Percentiles rank a stretch among this genome's conserved stretches.
phyloP scores from a whole-genome alignment of 495 filamentous ascomycete genomes.

The Tuber borchii region DNA sequence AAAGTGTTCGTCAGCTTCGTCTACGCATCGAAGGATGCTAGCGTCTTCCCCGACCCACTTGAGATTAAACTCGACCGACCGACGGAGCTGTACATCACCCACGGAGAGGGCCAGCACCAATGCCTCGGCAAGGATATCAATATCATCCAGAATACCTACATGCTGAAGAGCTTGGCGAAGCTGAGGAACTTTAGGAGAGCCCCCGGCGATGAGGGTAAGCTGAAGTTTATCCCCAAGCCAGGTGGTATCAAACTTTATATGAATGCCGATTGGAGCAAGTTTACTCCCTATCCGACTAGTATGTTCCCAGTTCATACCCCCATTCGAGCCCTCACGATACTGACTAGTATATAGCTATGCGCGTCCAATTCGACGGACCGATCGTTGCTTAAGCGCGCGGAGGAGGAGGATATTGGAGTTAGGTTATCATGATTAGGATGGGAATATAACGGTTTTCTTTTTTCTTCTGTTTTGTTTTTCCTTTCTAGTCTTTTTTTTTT shows the following conservation, averaged over 20 bases:
- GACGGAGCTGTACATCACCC: constrained; percentile 24
- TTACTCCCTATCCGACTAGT: constrained; percentile 34
- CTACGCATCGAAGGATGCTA: constrained; percentile 13
- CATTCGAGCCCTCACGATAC: not conserved
- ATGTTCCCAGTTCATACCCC: constrained; percentile 4
- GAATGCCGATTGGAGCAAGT: constrained; percentile 30
- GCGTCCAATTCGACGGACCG: constrained; percentile 2
- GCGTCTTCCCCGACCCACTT: constrained; percentile 22
- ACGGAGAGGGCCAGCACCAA: constrained; percentile 26
- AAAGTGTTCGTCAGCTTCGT: constrained; percentile 27
- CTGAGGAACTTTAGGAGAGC: constrained; percentile 21
- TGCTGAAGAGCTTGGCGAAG: constrained; percentile 23
- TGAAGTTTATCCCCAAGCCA: constrained; percentile 22
- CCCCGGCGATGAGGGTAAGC: constrained; percentile 26
- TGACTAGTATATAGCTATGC: constrained; percentile 3
- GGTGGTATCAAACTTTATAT: constrained; percentile 30
- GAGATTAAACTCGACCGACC: constrained; percentile 24
- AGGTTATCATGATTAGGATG: not conserved
- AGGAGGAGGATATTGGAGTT: not conserved
- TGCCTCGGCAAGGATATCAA: constrained; percentile 28
- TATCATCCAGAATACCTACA: constrained; percentile 10
- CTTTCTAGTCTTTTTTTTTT: not conserved
- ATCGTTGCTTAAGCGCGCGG: not conserved
- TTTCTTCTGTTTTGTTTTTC: not conserved
- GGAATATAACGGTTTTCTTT: not conserved